Conservation (phyloP, 2,329 filamentous ascomycete species). For the Aspergillus pseudoviridinutans region DNA sequence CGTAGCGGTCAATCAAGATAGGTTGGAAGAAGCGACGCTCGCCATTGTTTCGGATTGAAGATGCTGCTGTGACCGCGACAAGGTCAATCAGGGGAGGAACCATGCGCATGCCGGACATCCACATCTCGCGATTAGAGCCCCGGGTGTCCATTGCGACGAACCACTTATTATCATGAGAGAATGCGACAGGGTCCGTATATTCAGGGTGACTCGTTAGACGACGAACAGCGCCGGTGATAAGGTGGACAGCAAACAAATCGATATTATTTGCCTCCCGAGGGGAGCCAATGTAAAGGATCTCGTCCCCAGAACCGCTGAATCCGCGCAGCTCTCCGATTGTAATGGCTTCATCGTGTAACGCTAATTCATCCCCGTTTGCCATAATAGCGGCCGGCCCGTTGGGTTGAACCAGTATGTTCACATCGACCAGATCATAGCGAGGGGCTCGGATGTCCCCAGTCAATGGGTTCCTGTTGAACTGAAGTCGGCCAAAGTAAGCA, state of each 20-base stretch:
- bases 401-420: slow-evolving; percentile 33
- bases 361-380: too few relatives aligned
- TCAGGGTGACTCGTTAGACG: slow-evolving; percentile 14
- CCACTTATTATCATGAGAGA: slow-evolving; percentile 11
- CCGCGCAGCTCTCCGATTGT: slow-evolving; percentile 11
- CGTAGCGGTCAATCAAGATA: slow-evolving; percentile 41
- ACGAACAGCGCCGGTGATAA: slow-evolving; percentile 9
- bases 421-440: slow-evolving; percentile 41
- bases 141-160: slow-evolving; percentile 13
- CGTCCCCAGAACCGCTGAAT: slow-evolving; percentile 10
- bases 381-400: slow-evolving; percentile 1
- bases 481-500: slow-evolving; percentile 36
- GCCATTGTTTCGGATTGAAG: slow-evolving; percentile 47
- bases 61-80: slow-evolving; percentile 27
- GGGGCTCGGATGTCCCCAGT: slow-evolving; percentile 26
- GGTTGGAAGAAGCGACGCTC: slow-evolving; percentile 46
- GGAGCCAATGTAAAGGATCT: slow-evolving; percentile 11
- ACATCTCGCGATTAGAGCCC: slow-evolving; percentile 12
- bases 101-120: slow-evolving; percentile 12
- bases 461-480: slow-evolving; percentile 37
- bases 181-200: slow-evolving; percentile 11
- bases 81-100: slow-evolving; percentile 44
- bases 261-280: slow-evolving; percentile 11
- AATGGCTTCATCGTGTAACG: slow-evolving; percentile 1
- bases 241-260: slow-evolving; percentile 11